Evolutionary conservation across 176 grass and related monocot genomes (phyloP).

Genomic region (Canna indica): DNA sequence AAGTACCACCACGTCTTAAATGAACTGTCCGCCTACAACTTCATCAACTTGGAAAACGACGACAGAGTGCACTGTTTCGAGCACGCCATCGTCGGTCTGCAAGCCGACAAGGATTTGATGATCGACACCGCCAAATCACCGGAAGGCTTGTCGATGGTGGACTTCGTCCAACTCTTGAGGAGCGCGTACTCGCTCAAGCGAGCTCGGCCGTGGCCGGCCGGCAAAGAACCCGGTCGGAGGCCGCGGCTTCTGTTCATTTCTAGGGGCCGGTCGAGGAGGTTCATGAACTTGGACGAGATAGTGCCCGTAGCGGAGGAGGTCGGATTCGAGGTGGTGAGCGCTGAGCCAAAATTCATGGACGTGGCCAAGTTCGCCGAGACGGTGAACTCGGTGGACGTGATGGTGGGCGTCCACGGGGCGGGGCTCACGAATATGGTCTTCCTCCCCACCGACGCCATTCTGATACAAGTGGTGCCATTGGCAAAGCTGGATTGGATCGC

Average conservation of each 20-base stretch:
- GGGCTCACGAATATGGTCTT: neutral
- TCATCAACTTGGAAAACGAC: neutral
- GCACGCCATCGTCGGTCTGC: constrained; percentile 5
- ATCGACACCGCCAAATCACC: neutral
- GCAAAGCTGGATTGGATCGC: constrained; percentile 4
- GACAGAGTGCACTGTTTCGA: constrained; percentile 1
- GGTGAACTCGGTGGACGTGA: neutral
- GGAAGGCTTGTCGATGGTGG: neutral
- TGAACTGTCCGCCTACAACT: neutral
- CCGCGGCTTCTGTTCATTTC: constrained; percentile 1
- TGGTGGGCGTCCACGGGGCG: constrained; percentile 1
- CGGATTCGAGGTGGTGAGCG: constrained; percentile 1
- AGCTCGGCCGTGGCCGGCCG: neutral
- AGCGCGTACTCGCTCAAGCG: neutral
- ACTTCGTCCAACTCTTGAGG: neutral
- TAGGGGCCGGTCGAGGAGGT: neutral
- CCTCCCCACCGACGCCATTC: neutral
- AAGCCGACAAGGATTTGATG: neutral
- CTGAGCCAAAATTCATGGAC: neutral
- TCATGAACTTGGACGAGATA: neutral
- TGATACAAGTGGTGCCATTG: constrained; percentile 1
- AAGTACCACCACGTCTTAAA: neutral
- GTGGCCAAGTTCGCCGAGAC: neutral
- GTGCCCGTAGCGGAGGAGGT: neutral
- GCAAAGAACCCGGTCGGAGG: neutral